Evolutionary conservation across 192 early-diverging fungal genomes (phyloP).

Genomic region (Backusella parvicylindrica): DNA sequence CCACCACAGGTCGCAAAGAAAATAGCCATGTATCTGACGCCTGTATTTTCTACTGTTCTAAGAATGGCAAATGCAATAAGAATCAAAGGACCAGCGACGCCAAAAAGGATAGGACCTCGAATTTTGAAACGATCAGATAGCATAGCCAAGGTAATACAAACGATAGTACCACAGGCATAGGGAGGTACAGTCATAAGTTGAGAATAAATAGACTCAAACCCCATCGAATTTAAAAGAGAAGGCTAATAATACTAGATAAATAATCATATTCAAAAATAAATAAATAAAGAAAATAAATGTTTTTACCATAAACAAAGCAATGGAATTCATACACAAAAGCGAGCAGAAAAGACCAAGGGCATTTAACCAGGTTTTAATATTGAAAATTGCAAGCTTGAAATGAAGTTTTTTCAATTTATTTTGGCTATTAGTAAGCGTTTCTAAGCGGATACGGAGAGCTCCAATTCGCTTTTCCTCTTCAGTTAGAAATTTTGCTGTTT

Average conservation of each 20-base stretch:
- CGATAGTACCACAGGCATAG: neutral
- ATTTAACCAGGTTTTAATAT: neutral
- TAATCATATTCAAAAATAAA: neutral
- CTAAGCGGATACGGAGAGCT: constrained; percentile 30
- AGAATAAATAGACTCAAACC: neutral
- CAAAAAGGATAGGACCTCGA: neutral
- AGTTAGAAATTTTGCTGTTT: constrained; percentile 33
- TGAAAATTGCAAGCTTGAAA: constrained; percentile 15
- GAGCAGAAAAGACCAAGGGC: constrained; percentile 6
- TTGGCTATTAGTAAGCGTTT: constrained; percentile 34
- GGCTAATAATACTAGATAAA: neutral
- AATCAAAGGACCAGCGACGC: neutral
- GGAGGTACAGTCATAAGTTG: neutral
- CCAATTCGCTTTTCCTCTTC: constrained; percentile 35
- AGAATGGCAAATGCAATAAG: neutral
- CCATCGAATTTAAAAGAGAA: neutral
- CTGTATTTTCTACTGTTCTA: neutral
- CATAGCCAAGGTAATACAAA: neutral
- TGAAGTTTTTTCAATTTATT: constrained; percentile 36
- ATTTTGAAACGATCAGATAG: neutral
- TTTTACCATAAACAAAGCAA: neutral
- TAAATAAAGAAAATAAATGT: neutral
- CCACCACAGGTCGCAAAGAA: neutral
- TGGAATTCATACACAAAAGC: constrained; percentile 10
- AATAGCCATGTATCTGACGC: neutral